phyloP scores from a whole-genome alignment of 805 yeast species.

The Starmerella tilneyi region DNA sequence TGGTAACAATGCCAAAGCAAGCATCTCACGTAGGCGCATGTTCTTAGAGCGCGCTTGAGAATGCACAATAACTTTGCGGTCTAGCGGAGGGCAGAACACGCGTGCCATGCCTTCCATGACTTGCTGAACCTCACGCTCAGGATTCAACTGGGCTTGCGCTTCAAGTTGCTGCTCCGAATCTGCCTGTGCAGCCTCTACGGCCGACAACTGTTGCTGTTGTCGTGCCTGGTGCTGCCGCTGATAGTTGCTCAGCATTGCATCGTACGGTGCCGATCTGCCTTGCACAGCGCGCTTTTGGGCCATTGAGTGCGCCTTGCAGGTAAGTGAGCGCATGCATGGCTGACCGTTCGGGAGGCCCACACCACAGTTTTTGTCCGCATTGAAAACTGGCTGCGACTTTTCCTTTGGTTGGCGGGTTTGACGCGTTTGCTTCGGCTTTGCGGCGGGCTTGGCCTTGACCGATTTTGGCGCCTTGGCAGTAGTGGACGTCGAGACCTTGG shows the following conservation, averaged over 20 bases:
- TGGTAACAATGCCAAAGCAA: conserved; percentile 60
- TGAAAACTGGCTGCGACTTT: conserved; percentile 44
- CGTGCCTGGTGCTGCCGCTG: conserved; percentile 90
- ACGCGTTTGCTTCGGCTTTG: conserved; percentile 14
- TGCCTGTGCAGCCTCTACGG: conserved; percentile 17
- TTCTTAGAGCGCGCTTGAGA: conserved; percentile 60
- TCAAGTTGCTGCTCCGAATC: conserved; percentile 21
- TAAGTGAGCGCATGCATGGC: conserved; percentile 85
- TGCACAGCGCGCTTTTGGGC: conserved; percentile 93
- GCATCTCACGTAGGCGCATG: conserved; percentile 84
- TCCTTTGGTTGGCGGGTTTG: conserved; percentile 37
- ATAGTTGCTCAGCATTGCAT: conserved; percentile 72
- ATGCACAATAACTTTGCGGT: conserved; percentile 60
- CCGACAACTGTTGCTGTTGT: conserved; percentile 19
- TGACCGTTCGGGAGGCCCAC: conserved; percentile 91
- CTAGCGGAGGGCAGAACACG: conserved; percentile 48
- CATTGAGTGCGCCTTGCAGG: conserved; percentile 97
- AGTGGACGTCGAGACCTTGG: conserved; percentile 11
- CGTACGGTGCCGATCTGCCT: conserved; percentile 90
- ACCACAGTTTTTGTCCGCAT: conserved; percentile 66
- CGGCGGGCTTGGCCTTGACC: conserved; percentile 6
- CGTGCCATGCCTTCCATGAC: conserved; percentile 81
- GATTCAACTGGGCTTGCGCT: conserved; percentile 22
- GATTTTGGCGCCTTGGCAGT: conserved; percentile 11
- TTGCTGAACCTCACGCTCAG: conserved; percentile 64